Evolutionary conservation across 164 flowering plant genomes (phyloP).

Genomic region (Nymphaea colorata): DNA sequence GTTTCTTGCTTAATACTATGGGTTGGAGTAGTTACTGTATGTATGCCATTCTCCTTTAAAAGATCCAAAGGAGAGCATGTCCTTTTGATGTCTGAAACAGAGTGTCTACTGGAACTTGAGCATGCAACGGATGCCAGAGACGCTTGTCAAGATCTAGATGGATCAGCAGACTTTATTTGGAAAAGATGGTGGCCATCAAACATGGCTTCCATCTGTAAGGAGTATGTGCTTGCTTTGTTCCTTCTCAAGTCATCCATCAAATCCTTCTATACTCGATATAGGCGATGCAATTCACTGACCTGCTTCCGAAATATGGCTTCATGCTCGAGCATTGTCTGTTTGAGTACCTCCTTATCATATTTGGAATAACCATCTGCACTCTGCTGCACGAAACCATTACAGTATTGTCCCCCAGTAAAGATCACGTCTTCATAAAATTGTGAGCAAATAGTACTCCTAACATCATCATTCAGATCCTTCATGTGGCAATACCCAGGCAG

Average conservation of each 20-base stretch:
- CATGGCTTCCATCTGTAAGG: slow-evolving; percentile 20
- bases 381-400: slow-evolving; percentile 32
- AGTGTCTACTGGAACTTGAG: slow-evolving; percentile 29
- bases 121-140: slow-evolving; percentile 27
- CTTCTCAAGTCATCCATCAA: slow-evolving; percentile 65
- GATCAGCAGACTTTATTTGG: slow-evolving; percentile 37
- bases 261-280: slow-evolving; percentile 72
- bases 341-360: slow-evolving; percentile 50
- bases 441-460: slow-evolving; percentile 59
- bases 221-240: slow-evolving; percentile 32
- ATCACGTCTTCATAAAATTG: slow-evolving; percentile 41
- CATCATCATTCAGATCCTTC: slow-evolving; percentile 74
- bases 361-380: slow-evolving; percentile 35
- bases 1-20: slow-evolving; percentile 34
- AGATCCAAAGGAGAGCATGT: slow-evolving; percentile 34
- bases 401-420: slow-evolving; percentile 42
- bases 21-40: slow-evolving; percentile 16
- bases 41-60: slow-evolving; percentile 30
- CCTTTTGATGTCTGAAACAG: slow-evolving; percentile 32
- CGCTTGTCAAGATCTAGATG: slow-evolving; percentile 29
- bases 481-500: slow-evolving; percentile 53
- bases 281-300: slow-evolving; percentile 88
- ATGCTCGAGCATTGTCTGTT: slow-evolving; percentile 79
- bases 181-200: slow-evolving; percentile 25
- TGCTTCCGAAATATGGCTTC: slow-evolving; percentile 73